phyloP scores from a whole-genome alignment of 768 basidiomycete genomes.

The Amanita thiersii region DNA sequence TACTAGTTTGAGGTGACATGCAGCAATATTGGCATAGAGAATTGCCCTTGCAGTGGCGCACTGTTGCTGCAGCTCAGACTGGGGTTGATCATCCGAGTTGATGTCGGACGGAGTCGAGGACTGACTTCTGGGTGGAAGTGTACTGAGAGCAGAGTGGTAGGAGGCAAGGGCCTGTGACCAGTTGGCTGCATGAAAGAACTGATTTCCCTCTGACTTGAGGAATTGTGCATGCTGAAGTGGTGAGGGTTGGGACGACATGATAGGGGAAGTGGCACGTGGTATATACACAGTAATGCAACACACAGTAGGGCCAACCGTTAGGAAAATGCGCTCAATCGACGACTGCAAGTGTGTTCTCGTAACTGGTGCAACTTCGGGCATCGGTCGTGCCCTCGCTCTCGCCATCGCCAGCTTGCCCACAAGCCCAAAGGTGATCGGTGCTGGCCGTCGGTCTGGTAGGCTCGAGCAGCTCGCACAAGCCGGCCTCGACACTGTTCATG shows the following conservation, averaged over 20 bases:
- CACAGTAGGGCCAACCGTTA: no score
- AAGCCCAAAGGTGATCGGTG: conserved; percentile 40
- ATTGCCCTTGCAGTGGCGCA: conserved; percentile 58
- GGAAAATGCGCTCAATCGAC: conserved; percentile 31
- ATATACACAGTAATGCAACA: no score
- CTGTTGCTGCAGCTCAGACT: conserved; percentile 30
- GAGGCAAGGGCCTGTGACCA: conserved; percentile 67
- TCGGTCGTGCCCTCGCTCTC: conserved; percentile 48
- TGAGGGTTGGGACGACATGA: conserved; percentile 32
- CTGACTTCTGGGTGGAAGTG: conserved; percentile 42
- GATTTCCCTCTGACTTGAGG: conserved; percentile 72
- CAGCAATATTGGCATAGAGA: conserved; percentile 82
- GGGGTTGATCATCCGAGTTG: conserved; percentile 14
- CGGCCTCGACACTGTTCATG: conserved; percentile 30
- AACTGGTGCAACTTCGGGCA: conserved; percentile 51
- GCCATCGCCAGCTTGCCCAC: conserved; percentile 38
- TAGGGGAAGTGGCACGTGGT: no score
- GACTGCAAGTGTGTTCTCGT: conserved; percentile 44
- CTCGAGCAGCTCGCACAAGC: conserved; percentile 37
- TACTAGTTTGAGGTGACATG: conserved; percentile 77
- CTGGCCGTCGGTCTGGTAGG: conserved; percentile 44
- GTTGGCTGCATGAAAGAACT: conserved; percentile 51
- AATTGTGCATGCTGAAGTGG: conserved; percentile 49
- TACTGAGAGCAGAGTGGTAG: conserved; percentile 63
- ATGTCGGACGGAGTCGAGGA: not conserved